Base-by-base conservation (phyloP, 768 basidiomycete genomes). In the Mycena kentingensis region DNA sequence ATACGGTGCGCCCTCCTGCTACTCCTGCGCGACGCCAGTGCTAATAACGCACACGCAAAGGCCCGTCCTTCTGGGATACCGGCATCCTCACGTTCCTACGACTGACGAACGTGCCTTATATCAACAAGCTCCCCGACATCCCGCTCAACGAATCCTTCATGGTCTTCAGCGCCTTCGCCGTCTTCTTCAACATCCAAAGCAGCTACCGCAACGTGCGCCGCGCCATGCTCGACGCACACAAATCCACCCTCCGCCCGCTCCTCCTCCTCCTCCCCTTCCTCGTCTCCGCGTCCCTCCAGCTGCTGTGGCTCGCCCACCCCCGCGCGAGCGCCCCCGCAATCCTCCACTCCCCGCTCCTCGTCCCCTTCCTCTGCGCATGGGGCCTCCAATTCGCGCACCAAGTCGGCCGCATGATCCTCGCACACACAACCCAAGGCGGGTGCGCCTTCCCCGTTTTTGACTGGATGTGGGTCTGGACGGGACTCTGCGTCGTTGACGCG, bases 291-390 rank as follows among this genome's bases (percentile, higher is more conserved):
- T 64, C 68, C n/a, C 73, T 93, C 41, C 88, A 96, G 60, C 66
- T 93, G 25, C 68, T 81, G 26, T 99, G 96, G 95, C 78, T 98
- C 16, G 76, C 82, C 18, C 82, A 85, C 25, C 87, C 91, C 8
- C 70, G 79, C 18, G 72, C 75, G 61, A 70, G 77, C 49, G 71
- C 83, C 51, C 84, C 86, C 3, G 74, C 73, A n/a, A 83, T 96
- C 67, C 74, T 97, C 35, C 76, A 87, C 60, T 89, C 89, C 1
- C 74, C 84, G 1, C 77, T 86, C 22, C 86, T 98, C 65, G 72
- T 98, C 11, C 93, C 94, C 3, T 97, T 95, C 75, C 70, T 95
- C 16, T 87, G 85, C 62, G 86, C 90, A 18, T 98, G 95, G 94
- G 96, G 94, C n/a, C 68, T 90, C 46, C 88, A 90, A 68, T 91